A percentile compares a stretch with the other conserved stretches of the same genome.
Conservation (phyloP, 202 grass and related monocot genomes). For the Schoenoplectus triqueter region DNA sequence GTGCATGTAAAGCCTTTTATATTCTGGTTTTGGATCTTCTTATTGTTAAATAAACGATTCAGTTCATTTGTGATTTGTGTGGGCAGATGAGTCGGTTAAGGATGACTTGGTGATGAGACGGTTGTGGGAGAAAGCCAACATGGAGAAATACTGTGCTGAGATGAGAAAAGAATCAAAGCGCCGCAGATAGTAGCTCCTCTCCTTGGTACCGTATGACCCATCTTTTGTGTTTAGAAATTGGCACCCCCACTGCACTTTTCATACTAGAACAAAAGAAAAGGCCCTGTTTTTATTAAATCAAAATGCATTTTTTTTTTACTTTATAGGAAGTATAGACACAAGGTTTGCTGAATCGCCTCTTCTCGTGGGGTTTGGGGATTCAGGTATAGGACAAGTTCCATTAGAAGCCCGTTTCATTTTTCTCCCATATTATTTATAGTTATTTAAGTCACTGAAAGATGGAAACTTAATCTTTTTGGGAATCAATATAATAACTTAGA, state of each 20-base stretch:
- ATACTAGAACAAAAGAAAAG: conserved; percentile 10
- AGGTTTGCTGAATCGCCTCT: neutral
- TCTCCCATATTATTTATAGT: neutral
- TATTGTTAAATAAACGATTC: conserved; percentile 10
- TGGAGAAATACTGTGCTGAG: conserved; percentile 70
- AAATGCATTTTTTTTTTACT: neutral
- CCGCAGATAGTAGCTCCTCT: conserved; percentile 49
- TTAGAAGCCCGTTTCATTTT: neutral
- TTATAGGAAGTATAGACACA: neutral
- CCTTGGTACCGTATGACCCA: neutral
- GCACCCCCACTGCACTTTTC: neutral
- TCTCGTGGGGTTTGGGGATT: neutral
- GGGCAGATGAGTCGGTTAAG: conserved; percentile 68
- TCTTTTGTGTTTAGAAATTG: conserved; percentile 2
- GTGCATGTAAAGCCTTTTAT: conserved; percentile 1
- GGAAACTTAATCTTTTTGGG: neutral
- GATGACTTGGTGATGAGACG: conserved; percentile 64
- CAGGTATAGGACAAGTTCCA: neutral
- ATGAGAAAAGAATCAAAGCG: conserved; percentile 80
- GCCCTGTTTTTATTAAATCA: neutral
- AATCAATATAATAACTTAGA: neutral
- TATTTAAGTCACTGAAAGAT: neutral
- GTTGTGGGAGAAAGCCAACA: conserved; percentile 85
- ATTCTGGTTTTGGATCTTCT: neutral
- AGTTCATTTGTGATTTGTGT: conserved; percentile 19